These are phyloP conservation scores for Mycosphaerella sp. DNA, from an alignment of 2,329 filamentous ascomycete species.

Conservation along the genomic window DNA sequence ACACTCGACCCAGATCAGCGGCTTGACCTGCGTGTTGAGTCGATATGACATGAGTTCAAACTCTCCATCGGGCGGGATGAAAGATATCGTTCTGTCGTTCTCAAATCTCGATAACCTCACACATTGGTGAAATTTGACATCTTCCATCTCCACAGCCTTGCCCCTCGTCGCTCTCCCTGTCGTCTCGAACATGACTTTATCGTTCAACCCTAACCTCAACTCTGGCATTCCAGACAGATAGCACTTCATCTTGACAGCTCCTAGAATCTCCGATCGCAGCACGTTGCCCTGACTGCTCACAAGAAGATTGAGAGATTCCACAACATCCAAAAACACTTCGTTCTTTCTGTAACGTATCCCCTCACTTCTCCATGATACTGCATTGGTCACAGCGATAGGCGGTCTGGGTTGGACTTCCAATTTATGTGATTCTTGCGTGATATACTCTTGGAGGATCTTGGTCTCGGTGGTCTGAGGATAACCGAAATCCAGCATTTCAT, in stretches of 20 bases:
- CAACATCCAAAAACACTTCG: constrained; percentile 96
- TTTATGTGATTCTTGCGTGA: constrained; percentile 98
- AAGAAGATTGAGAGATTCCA: constrained; percentile 92
- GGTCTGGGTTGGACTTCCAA: constrained; percentile 93
- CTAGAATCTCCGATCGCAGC: constrained; percentile 89
- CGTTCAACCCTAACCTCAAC: constrained; percentile 85
- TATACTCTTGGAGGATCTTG: constrained; percentile 95
- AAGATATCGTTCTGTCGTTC: constrained; percentile 97
- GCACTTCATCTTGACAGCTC: constrained; percentile 99
- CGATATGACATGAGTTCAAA: constrained; percentile 99
- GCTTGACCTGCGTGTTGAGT: constrained; percentile 96
- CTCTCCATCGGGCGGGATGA: constrained; percentile 96
- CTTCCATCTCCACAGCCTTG: constrained; percentile 99
- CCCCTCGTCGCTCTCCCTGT: constrained; percentile 89
- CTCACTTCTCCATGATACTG: constrained; percentile 95
- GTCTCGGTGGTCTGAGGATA: constrained; percentile 97
- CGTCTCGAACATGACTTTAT: constrained; percentile 99
- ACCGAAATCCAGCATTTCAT: constrained; percentile 99
- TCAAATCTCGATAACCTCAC: constrained; percentile 93
- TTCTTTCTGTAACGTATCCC: constrained; percentile 98
- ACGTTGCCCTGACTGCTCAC: constrained; percentile 94
- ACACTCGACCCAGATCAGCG: constrained; percentile 97
- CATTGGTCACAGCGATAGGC: constrained; percentile 96
- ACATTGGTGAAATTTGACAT: constrained; percentile 99
- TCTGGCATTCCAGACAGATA: constrained; percentile 98